Evolutionary conservation across 257 asterid species (phyloP).

Genomic region (Capsicum pubescens): DNA sequence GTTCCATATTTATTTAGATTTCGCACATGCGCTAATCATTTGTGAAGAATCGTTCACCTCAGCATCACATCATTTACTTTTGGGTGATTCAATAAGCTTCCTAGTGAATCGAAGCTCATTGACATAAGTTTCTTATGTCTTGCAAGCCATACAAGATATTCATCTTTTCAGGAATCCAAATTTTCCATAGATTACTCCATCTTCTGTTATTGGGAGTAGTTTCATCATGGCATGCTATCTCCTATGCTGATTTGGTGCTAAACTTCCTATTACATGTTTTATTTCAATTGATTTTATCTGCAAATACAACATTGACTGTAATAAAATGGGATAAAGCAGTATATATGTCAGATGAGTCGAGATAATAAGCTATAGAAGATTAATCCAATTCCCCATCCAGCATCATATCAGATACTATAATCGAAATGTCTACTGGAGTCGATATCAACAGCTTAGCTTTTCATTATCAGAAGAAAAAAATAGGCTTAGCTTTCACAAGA

Average conservation of each 20-base stretch:
- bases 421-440: neutral
- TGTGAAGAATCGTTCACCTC: neutral
- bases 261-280: neutral
- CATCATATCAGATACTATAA: neutral
- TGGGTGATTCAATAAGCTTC: neutral
- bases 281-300: slow-evolving; percentile 5
- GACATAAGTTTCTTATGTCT: neutral
- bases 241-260: neutral
- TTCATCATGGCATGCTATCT: neutral
- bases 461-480: neutral
- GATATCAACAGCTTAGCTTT: slow-evolving; percentile 4
- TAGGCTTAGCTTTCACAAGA: neutral
- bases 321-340: slow-evolving; percentile 1
- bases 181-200: neutral
- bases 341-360: neutral
- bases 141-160: neutral
- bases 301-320: neutral
- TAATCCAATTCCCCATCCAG: neutral
- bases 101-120: neutral
- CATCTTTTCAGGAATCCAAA: neutral
- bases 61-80: neutral
- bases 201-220: slow-evolving; percentile 11
- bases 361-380: neutral
- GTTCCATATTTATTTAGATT: neutral
- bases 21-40: neutral